Evolutionary conservation across 495 filamentous ascomycete genomes (phyloP), one percentile per base, ranked within the genome.

Genomic region (Neurospora sp.): DNA sequence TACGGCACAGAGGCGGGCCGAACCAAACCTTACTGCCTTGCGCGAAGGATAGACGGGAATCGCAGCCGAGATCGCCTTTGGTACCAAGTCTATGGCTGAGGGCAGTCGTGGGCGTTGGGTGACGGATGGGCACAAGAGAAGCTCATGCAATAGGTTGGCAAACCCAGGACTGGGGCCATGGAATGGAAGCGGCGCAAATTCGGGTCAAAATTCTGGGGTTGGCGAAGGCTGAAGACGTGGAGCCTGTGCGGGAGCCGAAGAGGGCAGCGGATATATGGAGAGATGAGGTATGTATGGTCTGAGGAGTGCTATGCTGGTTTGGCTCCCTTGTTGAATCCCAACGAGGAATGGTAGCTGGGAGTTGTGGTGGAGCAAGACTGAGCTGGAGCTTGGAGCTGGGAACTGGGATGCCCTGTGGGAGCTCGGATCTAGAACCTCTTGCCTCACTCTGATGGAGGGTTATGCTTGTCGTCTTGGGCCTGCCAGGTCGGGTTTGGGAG

Each of bases 151-250:
- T 39, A 71, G 61, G 71, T 22, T 22, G 35, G 27, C 31, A 40
- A 69, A 37, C 70, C 69, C 22, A 70, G 31, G 73, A 69, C 48
- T 73, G 41, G 53, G 72, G 70, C 75, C 76, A 78, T 78, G 76
- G 73, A 73, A 61, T 38, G 69, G 40, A 22, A 44, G 20, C 35
- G 45, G 39, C 31, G 18, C 70, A 40, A 41, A 38, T 65, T 31
- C 22, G 27, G 27, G 68, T 18, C 9, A 37, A 68, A 59, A 22
- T 44, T 40, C 69, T 35, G n/a, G 37, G 41, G 53, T 68, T 18
- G 53, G 27, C 40, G 18, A 22, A 22, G 40, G 48, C 71, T 72
- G 61, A 73, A 38, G 61, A 48, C 69, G 69, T 68, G 61, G 72
- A 42, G 40, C 14, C 70, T 40, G 65, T 68, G 41, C n/a, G 53